Evolutionary conservation across 345 rosid genomes (phyloP), one percentile per base, ranked within the genome.

Genomic region (Litchi chinensis): DNA sequence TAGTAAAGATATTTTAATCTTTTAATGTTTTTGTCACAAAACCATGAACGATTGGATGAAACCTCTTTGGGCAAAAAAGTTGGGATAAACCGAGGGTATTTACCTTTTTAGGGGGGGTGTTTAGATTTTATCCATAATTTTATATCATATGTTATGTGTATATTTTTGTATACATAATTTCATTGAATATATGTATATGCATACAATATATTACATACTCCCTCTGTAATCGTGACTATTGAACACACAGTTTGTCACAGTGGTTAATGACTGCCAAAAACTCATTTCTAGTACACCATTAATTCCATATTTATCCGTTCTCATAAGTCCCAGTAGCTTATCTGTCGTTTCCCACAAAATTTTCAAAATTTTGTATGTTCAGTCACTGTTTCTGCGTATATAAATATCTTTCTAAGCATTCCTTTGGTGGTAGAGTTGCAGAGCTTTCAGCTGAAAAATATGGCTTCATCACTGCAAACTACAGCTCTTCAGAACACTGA

Each of bases 381-480:
- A 15, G 5, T 44, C 0, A 15, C 7, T 44, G 28, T 63, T 60
- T 74, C 68, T 41, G 40, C 8, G 57, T 74, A 5, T 74, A 74
- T 74, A 74, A 74, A 41, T 74, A 74, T 40, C 56, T 39, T 15
- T 54, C 59, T 54, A 15, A 15, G 59, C 59, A 54, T 54, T 5
- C 59, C 59, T 54, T 54, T 16, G 59, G 59, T 54, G 59, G 19
- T 54, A 54, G 0, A 54, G 8, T 54, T 16, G 59, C 21, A 54
- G 59, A 54, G 59, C 59, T 54, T 63, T 16, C 43, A 22, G n/a
- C 26, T 26, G 60, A 46, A 28, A 10, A 28, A 43, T 5, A 74
- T 82, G 85, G 79, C 79, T 43, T 70, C 79, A 2, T 15, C 73
- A 4, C 48, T 77, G 24, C 6, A 60, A 65, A 44, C 59, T 12